Evolutionary conservation across 345 rosid species (phyloP).

Genomic region (Rhodamnia argentea): DNA sequence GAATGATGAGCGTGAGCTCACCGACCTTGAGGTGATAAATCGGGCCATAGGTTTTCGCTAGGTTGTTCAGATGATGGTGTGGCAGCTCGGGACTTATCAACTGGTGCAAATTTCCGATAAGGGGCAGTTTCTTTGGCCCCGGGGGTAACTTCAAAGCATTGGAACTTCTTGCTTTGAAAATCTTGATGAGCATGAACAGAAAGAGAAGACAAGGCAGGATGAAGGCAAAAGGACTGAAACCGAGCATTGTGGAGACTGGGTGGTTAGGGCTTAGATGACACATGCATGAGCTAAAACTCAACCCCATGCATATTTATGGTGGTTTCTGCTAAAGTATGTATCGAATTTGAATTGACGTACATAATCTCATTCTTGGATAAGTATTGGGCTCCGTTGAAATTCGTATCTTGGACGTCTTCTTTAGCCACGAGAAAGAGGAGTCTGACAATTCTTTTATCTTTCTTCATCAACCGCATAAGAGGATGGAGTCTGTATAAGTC

Average conservation of each 20-base stretch:
- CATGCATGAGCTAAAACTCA: not conserved
- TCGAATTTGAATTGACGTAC: too few species aligned
- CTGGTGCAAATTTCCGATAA: not conserved
- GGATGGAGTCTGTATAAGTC: too few species aligned
- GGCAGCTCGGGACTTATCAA: not conserved
- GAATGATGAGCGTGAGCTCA: not conserved
- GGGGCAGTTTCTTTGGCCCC: not conserved
- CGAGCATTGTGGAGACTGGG: not conserved
- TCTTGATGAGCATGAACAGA: not conserved
- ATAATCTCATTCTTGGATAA: too few species aligned
- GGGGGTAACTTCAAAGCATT: not conserved
- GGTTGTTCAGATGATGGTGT: not conserved
- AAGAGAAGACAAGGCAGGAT: not conserved
- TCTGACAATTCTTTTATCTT: too few species aligned
- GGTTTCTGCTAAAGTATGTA: too few species aligned
- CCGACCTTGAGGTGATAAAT: not conserved
- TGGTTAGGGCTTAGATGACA: not conserved
- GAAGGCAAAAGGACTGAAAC: not conserved
- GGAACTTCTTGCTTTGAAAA: not conserved
- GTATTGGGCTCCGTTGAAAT: too few species aligned
- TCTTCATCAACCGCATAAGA: too few species aligned
- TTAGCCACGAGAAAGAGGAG: too few species aligned
- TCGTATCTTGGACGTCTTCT: too few species aligned
- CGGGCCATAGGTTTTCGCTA: not conserved
- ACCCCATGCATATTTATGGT: not conserved